Base-by-base conservation (phyloP, 768 basidiomycete species). In the Phallus indusiatus region DNA sequence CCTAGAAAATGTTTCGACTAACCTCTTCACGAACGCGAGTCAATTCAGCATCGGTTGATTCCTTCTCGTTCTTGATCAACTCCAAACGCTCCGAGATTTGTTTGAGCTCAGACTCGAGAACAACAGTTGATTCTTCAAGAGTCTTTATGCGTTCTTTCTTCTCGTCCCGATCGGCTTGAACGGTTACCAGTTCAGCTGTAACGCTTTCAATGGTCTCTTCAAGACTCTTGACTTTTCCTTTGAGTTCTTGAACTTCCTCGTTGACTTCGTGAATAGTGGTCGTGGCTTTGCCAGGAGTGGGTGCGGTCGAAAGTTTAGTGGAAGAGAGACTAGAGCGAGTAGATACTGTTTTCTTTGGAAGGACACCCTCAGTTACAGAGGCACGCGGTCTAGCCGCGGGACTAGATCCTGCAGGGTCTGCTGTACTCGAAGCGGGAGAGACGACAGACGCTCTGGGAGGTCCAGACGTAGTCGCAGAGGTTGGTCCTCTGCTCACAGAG, bases 311-410 rank as follows among this genome's bases (percentile, higher is more conserved):
- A 37, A 21, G 62, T 33, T 16, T 68, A 42, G 22, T 7, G 16
- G 55, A 55, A 12, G 73, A 65, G 37, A 79, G 60, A 65, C 72
- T 81, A 59, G 74, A 72, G 35, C 76, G 74, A 21, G 79, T 72
- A 22, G 72, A 70, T 7, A 80, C 68, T 64, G 80, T 81, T 71
- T 76, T 84, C 36, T 53, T 57, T 20, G 52, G 36, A n/a, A 54
- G 61, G 36, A 80, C 77, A 24, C 79, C 80, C 22, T 87, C 88
- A 16, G 87, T 82, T 46, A 89, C 76, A 16, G 82, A 77, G 21
- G 86, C 82, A 63, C 86, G 83, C 59, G 88, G 84, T 18, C 83
- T 80, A 51, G 76, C 55, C 11, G 74, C 63, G 21, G 64, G n/a
- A n/a, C n/a, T 61, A 16, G 64, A 37, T n/a, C 70, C 47, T 18